Evolutionary conservation across 257 asterid genomes (phyloP).

Genomic region (Solanum peruvianum): DNA sequence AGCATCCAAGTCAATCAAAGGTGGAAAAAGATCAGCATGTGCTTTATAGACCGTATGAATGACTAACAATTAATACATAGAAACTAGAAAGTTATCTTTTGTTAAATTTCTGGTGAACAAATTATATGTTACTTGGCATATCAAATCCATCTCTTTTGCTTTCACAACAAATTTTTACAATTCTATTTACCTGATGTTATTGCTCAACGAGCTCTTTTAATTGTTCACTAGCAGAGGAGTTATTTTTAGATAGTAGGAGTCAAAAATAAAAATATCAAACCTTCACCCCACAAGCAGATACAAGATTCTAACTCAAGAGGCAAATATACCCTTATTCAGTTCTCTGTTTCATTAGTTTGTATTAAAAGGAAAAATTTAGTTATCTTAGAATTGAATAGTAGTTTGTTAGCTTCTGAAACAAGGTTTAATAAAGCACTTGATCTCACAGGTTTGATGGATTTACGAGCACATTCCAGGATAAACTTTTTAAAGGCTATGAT

Average conservation of each 20-base stretch:
- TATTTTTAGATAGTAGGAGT: not conserved
- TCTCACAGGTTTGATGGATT: conserved; percentile 89
- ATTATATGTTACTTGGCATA: not conserved
- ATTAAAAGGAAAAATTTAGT: not conserved
- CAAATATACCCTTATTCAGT: not conserved
- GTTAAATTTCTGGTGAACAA: not conserved
- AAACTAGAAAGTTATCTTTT: not conserved
- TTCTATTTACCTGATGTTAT: not conserved
- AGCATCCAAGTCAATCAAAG: not conserved
- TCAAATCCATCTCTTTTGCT: not conserved
- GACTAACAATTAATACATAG: not conserved
- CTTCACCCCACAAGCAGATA: not conserved
- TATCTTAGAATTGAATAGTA: not conserved
- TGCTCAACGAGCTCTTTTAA: not conserved
- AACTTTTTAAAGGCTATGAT: conserved; percentile 91
- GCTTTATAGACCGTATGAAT: not conserved
- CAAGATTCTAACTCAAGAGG: not conserved
- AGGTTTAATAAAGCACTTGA: not conserved
- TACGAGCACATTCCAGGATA: conserved; percentile 98
- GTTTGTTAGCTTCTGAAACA: not conserved
- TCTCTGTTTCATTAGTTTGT: not conserved
- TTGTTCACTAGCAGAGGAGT: not conserved
- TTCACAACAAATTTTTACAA: not conserved
- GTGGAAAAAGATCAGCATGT: not conserved
- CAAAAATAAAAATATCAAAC: not conserved